A percentile compares a stretch with the other conserved stretches of the same genome.
phyloP scores from a whole-genome alignment of 352 stramenopile genomes.

The Phytophthora syringae region DNA sequence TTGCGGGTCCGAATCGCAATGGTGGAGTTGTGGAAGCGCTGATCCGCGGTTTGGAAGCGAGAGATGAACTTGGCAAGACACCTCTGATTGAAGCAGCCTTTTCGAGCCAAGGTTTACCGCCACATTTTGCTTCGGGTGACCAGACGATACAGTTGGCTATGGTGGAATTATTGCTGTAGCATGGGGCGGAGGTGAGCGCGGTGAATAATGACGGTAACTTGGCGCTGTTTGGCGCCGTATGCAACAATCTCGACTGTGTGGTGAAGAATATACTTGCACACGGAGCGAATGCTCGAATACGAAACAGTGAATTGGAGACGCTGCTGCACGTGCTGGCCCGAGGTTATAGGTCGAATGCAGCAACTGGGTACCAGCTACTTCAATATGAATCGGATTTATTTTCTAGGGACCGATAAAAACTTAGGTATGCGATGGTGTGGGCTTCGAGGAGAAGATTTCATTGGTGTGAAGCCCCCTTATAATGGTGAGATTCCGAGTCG shows the following conservation, averaged over 20 bases:
- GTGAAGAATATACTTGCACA: too few species aligned
- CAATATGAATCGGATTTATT: slow-evolving; percentile 20
- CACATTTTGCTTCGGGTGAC: slow-evolving; percentile 43
- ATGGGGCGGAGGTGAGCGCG: too few species aligned
- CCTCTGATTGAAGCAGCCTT: slow-evolving; percentile 46
- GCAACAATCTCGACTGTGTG: too few species aligned
- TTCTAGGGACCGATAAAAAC: too few species aligned
- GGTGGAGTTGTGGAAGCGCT: slow-evolving; percentile 34
- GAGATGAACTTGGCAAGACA: slow-evolving; percentile 41
- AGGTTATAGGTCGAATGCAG: slow-evolving; percentile 28
- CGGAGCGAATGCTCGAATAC: too few species aligned
- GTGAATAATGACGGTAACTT: too few species aligned
- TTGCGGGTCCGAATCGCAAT: slow-evolving; percentile 45
- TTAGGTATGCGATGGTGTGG: slow-evolving; percentile 34
- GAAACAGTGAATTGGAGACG: too few species aligned
- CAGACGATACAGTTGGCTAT: too few species aligned
- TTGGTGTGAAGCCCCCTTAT: too few species aligned
- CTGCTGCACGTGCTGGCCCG: slow-evolving; percentile 36
- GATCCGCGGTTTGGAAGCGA: slow-evolving; percentile 34
- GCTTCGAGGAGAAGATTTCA: not conserved
- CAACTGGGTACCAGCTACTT: slow-evolving; percentile 31
- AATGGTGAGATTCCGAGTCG: too few species aligned
- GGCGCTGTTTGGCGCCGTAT: too few species aligned
- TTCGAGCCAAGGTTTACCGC: slow-evolving; percentile 30
- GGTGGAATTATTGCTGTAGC: too few species aligned